Conservation (phyloP, 2,329 filamentous ascomycete species). For the Alternaria arbusti region DNA sequence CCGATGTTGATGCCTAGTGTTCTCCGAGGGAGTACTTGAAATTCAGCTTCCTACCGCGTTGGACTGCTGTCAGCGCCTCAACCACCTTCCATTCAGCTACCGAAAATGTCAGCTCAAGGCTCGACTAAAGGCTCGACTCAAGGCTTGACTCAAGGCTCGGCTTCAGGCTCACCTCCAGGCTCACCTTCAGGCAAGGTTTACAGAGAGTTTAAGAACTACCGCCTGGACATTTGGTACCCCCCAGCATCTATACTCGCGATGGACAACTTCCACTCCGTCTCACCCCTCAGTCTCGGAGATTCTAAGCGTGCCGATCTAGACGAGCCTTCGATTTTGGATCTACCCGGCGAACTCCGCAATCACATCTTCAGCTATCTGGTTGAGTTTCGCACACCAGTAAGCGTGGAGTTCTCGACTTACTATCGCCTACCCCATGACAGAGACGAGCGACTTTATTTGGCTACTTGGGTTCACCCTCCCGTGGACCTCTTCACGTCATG, state of each 20-base stretch:
- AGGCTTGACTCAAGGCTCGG: not conserved
- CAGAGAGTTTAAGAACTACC: not conserved
- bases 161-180: not conserved
- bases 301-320: not conserved
- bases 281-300: not conserved
- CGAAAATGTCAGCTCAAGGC: not conserved
- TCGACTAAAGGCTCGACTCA: no score
- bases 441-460: not conserved
- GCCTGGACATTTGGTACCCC: not conserved
- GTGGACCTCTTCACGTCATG: not conserved
- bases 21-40: not conserved
- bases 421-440: not conserved
- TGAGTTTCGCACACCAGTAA: not conserved
- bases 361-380: not conserved
- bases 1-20: not conserved
- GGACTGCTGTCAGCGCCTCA: not conserved
- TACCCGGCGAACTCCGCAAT: not conserved
- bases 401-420: not conserved
- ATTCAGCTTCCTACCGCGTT: accelerated
- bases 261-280: not conserved
- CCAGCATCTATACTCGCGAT: not conserved
- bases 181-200: not conserved
- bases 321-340: not conserved
- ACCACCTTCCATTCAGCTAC: not conserved
- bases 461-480: not conserved